Evolutionary conservation across 2,329 filamentous ascomycete genomes (phyloP).

Genomic region (Geosmithia flava): DNA sequence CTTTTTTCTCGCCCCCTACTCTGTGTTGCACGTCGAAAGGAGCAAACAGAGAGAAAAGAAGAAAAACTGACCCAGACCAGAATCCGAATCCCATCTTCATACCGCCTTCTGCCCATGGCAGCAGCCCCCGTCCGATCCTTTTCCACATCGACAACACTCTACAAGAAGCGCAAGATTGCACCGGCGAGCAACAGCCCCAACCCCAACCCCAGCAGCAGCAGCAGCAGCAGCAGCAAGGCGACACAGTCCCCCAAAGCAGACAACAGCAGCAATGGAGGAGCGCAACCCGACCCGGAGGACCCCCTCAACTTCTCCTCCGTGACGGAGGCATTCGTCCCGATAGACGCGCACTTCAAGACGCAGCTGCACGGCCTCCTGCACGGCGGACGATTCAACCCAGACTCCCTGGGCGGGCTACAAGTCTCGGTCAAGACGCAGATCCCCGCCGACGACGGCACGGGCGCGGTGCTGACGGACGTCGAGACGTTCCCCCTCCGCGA

Average conservation of each 20-base stretch:
- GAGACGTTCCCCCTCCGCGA: constrained; percentile 36
- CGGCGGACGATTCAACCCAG: constrained; percentile 40
- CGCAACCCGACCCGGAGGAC: constrained; percentile 23
- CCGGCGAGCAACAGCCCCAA: constrained; percentile 15
- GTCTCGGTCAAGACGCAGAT: constrained; percentile 21
- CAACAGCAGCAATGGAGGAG: constrained; percentile 1
- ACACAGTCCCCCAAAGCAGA: not conserved
- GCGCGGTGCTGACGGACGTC: constrained; percentile 1
- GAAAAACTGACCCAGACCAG: not conserved
- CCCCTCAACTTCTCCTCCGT: constrained; percentile 38
- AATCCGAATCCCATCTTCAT: not conserved
- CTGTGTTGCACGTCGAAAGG: not conserved
- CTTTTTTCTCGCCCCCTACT: not conserved
- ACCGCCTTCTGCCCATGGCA: not conserved
- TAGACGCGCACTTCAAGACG: constrained; percentile 28
- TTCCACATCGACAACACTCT: constrained; percentile 8
- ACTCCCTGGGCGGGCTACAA: constrained; percentile 30
- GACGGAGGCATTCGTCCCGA: constrained; percentile 24
- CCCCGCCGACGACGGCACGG: constrained; percentile 8
- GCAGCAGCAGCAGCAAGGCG: not conserved
- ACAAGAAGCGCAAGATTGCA: constrained; percentile 26
- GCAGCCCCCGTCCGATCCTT: not conserved
- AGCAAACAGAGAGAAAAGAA: not conserved
- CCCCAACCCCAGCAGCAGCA: constrained; percentile 3
- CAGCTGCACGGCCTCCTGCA: constrained; percentile 25